Evolutionary conservation across 2,329 filamentous ascomycete genomes (phyloP).

Genomic region (Pestalotiopsis sp.): DNA sequence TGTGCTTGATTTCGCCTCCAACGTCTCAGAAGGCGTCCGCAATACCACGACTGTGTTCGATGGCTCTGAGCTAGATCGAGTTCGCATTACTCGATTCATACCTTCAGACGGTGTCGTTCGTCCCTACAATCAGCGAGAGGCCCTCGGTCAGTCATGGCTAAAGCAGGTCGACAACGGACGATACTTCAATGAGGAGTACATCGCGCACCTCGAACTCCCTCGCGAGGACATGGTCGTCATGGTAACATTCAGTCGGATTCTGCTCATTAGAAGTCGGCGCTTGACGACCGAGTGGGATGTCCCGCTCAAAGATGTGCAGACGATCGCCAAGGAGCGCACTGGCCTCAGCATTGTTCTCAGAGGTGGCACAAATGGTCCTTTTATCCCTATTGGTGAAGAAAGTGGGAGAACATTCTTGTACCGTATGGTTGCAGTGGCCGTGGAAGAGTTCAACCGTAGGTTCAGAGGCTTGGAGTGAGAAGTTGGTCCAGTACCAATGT

Average conservation of each 20-base stretch:
- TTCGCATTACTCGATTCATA: slow-evolving; percentile 91
- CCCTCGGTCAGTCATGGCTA: slow-evolving; percentile 96
- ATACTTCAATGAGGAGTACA: slow-evolving; percentile 97
- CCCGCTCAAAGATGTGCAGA: slow-evolving; percentile 92
- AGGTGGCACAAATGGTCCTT: slow-evolving; percentile 90
- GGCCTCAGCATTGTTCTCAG: slow-evolving; percentile 88
- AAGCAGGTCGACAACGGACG: slow-evolving; percentile 97
- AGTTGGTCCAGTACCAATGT: no score
- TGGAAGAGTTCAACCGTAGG: slow-evolving; percentile 68
- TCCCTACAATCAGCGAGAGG: slow-evolving; percentile 92
- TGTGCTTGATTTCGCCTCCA: slow-evolving; percentile 94
- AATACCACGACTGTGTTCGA: slow-evolving; percentile 99
- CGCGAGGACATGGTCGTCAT: slow-evolving; percentile 88
- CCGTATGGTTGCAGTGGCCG: slow-evolving; percentile 66
- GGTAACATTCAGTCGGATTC: slow-evolving; percentile 84
- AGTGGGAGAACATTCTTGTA: slow-evolving; percentile 68
- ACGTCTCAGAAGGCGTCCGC: slow-evolving; percentile 94
- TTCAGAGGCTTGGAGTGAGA: slow-evolving; percentile 49
- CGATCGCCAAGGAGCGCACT: slow-evolving; percentile 94
- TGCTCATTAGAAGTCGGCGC: slow-evolving; percentile 86
- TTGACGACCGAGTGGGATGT: slow-evolving; percentile 95
- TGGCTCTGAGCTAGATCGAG: slow-evolving; percentile 88
- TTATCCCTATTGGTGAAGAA: slow-evolving; percentile 92
- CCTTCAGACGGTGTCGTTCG: slow-evolving; percentile 91
- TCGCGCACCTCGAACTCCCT: slow-evolving; percentile 91